A percentile compares a stretch with the other conserved stretches of the same genome.
These are phyloP conservation scores for Paratinospora sagittata DNA, from an alignment of 164 flowering plant genomes.

Conservation along the genomic window DNA sequence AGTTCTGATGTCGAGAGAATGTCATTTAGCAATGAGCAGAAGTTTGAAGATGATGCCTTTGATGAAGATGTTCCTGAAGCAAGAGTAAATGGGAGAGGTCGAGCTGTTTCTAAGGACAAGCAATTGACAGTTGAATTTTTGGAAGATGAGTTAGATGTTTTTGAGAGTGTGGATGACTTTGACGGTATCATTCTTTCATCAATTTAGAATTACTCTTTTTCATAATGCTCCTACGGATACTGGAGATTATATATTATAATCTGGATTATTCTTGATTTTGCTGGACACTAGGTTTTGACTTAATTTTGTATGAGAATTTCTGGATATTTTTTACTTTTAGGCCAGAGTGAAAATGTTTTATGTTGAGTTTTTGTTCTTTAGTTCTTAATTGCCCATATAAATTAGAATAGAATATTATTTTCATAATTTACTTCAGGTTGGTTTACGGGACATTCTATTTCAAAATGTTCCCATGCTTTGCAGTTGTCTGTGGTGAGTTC, in stretches of 20 bases:
- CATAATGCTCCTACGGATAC: background rate
- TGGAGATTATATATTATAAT: background rate
- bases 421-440: too few species aligned
- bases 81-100: conserved; percentile 13
- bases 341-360: too few species aligned
- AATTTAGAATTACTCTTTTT: background rate
- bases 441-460: too few species aligned
- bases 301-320: too few species aligned
- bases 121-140: conserved; percentile 63
- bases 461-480: conserved; percentile 10
- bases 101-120: conserved; percentile 26
- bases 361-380: too few species aligned
- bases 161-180: conserved; percentile 61
- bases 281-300: too few species aligned
- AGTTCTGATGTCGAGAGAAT: conserved; percentile 29
- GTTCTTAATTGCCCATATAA: too few species aligned
- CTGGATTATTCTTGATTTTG: background rate
- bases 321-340: too few species aligned
- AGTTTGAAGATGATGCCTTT: conserved; percentile 37
- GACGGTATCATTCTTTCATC: conserved; percentile 50
- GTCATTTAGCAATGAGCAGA: conserved; percentile 17
- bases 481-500: conserved; percentile 84
- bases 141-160: conserved; percentile 70
- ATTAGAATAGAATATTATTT: too few species aligned
- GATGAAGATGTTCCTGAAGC: conserved; percentile 30